Conservation (phyloP, 2,329 filamentous ascomycete species). For the Pezicula rhizophila region DNA sequence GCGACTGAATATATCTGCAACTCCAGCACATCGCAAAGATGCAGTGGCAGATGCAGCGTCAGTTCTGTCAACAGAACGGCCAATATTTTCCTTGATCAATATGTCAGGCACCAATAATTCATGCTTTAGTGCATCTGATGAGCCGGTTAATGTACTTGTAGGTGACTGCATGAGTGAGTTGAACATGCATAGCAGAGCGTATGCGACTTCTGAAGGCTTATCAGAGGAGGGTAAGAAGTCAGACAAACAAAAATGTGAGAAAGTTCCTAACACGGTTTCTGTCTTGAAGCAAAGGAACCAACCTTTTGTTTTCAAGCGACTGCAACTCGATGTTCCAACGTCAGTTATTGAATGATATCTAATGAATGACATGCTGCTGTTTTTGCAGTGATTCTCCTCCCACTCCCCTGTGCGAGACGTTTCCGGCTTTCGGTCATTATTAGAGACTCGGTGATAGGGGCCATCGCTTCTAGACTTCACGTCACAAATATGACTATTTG, state of each 20-base stretch:
- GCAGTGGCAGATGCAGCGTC: conserved; percentile 3
- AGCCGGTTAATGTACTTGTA: background rate
- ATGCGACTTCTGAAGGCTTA: background rate
- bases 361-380: too few relatives aligned
- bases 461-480: too few relatives aligned
- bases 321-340: too few relatives aligned
- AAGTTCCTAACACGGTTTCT: too few relatives aligned
- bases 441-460: background rate
- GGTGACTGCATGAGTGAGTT: conserved; percentile 4
- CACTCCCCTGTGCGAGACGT: too few relatives aligned
- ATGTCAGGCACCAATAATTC: background rate
- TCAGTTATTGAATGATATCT: too few relatives aligned
- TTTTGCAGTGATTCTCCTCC: too few relatives aligned
- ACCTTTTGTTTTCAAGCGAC: too few relatives aligned
- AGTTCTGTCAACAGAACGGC: background rate
- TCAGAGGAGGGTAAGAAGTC: background rate
- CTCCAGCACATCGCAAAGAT: conserved; percentile 2
- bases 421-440: too few relatives aligned
- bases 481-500: too few relatives aligned
- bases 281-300: too few relatives aligned
- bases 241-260: background rate
- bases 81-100: background rate
- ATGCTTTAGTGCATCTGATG: background rate
- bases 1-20: conserved; percentile 3
- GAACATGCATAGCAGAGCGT: conserved; percentile 1